Conservation (phyloP, 306 rosid genomes). For the Quillaja saponaria region DNA sequence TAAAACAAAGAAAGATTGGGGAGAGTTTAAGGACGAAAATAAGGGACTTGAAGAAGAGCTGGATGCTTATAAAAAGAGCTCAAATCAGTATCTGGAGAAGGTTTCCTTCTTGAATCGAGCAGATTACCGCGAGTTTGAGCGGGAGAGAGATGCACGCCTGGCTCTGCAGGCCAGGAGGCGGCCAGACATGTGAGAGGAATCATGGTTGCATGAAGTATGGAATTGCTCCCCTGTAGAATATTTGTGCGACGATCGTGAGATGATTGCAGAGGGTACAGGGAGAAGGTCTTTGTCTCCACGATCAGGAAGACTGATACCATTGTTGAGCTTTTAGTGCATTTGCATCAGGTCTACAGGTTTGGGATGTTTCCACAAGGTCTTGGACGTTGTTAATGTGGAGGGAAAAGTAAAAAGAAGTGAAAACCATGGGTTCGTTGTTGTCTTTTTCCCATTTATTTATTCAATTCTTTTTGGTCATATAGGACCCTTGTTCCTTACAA, state of each 20-base stretch:
- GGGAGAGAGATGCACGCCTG: conserved; percentile 91
- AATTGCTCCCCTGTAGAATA: conserved; percentile 21
- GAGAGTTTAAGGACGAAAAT: conserved; percentile 89
- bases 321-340: conserved; percentile 23
- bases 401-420: no score
- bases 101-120: conserved; percentile 91
- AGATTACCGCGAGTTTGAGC: conserved; percentile 92
- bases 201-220: conserved; percentile 32
- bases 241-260: conserved; percentile 11
- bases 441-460: background rate
- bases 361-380: conserved; percentile 24
- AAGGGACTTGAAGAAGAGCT: conserved; percentile 77
- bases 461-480: background rate
- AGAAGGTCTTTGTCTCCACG: conserved; percentile 25
- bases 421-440: background rate
- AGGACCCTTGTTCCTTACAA: background rate
- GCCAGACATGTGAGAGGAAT: conserved; percentile 82
- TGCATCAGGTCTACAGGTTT: conserved; percentile 23
- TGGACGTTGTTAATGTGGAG: conserved; percentile 11
- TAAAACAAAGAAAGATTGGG: conserved; percentile 96
- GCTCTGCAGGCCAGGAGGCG: conserved; percentile 76
- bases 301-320: conserved; percentile 26
- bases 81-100: conserved; percentile 86
- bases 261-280: conserved; percentile 14
- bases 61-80: conserved; percentile 97